Base-by-base conservation (phyloP, 495 filamentous ascomycete species). In the Terfezia boudieri region DNA sequence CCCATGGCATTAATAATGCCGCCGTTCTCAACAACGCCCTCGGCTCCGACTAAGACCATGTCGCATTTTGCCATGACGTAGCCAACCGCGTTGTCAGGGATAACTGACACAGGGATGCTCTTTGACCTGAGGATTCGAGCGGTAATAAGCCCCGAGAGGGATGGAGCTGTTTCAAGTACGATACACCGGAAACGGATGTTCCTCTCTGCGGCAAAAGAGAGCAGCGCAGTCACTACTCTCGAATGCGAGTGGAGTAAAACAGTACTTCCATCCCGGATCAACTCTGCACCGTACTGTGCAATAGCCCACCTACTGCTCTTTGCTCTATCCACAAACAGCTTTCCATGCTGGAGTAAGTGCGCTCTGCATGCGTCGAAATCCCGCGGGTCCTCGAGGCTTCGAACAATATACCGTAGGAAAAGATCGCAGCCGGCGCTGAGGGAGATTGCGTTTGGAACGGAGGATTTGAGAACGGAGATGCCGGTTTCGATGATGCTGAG, bases 401-500 rank as follows among this genome's bases (percentile, higher is more conserved):
- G 73, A 55, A 93, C 82, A 50, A 98, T 77, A 68, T 89, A 98
- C 62, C 86, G 80, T 67, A 90, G 86, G 72, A 96, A 96, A 55
- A 95, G 75, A 66, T 95, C 88, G 60, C 89, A 94, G 60, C 90
- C 90, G 51, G 92, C 90, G 37, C 83, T 85, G 20, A 95, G 75
- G 26, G 88, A 82, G 58, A 96, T 85, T 12, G 88, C 83, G 68
- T 98, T 96, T 3, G 83, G 71, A 46, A 88, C 78, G 12, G 79
- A 74, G 53, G 71, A 69, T 66, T 86, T 86, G 56, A 98, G 74
- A 58, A 79, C 76, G 9, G 71, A 67, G 56, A 84, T 85, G 56
- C 85, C 79, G 35, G 74, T 75, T 63, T 79, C 77, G 57, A 98
- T 78, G 35, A 89, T 76, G 57, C 84, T 79, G 60, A 95, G 79